phyloP scores from a whole-genome alignment of 1,139 yeast species.

The Geotrichum histeridarum region DNA sequence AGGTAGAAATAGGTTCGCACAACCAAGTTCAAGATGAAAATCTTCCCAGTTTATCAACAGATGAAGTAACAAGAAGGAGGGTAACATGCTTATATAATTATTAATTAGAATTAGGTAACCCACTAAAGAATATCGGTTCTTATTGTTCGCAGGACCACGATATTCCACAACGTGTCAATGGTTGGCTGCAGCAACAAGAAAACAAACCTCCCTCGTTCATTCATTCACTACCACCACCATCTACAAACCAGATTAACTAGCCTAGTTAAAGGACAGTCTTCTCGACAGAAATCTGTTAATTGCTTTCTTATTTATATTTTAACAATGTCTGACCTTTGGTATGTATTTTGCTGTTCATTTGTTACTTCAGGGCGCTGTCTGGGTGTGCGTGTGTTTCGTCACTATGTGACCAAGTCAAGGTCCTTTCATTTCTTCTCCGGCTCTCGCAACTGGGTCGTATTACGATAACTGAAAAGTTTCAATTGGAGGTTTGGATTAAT shows the following conservation, averaged over 20 bases:
- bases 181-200: neutral
- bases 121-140: neutral
- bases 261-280: neutral
- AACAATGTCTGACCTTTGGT: slow-evolving; percentile 22
- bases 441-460: too few relatives aligned
- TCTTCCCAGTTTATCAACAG: neutral
- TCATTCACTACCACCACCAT: slow-evolving; percentile 3
- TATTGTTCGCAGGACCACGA: slow-evolving; percentile 1
- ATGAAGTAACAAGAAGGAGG: neutral
- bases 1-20: neutral
- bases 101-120: neutral
- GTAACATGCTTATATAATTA: neutral
- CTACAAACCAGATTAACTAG: neutral
- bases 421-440: too few relatives aligned
- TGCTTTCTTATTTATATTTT: neutral
- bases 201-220: neutral
- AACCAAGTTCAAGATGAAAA: neutral
- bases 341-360: neutral
- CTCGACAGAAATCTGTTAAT: slow-evolving; percentile 7
- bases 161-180: slow-evolving; percentile 8
- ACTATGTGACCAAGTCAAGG: too few relatives aligned
- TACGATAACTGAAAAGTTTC: too few relatives aligned
- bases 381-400: neutral
- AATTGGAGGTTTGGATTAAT: too few relatives aligned
- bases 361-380: neutral